Percentiles rank a stretch among this genome's conserved stretches.
These are phyloP conservation scores for Eurotiales sp. DNA, from an alignment of 2,329 filamentous ascomycete genomes.

Conservation along the genomic window DNA sequence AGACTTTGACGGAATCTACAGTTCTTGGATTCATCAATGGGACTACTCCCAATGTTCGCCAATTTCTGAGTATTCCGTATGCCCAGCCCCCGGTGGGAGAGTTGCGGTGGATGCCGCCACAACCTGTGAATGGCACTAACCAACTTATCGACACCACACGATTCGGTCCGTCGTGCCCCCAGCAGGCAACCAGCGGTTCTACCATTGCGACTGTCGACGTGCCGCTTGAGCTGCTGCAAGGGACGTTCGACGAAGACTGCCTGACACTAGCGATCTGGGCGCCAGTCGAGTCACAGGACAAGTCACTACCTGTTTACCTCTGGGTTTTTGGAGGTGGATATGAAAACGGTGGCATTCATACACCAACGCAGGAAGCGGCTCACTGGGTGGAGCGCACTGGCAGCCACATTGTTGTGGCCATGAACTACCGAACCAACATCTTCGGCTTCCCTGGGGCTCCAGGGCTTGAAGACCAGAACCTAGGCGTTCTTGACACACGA, in stretches of 20 bases:
- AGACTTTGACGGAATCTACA: too few relatives aligned
- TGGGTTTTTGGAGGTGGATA: slow-evolving; percentile 59
- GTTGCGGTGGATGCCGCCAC: slow-evolving; percentile 42
- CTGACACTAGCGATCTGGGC: not conserved
- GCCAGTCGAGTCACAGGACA: slow-evolving; percentile 17
- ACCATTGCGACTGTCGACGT: too few relatives aligned
- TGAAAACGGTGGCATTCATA: slow-evolving; percentile 47
- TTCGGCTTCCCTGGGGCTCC: slow-evolving; percentile 20
- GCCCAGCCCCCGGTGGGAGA: slow-evolving; percentile 45
- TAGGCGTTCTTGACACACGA: slow-evolving; percentile 18
- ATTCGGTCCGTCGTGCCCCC: not conserved
- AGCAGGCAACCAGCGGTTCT: not conserved
- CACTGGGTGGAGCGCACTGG: not conserved
- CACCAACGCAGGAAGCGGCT: not conserved
- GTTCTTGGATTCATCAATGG: too few relatives aligned
- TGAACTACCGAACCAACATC: slow-evolving; percentile 23
- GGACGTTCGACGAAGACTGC: slow-evolving; percentile 11
- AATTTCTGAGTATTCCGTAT: slow-evolving; percentile 40
- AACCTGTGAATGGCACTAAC: not conserved
- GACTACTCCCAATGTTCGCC: not conserved
- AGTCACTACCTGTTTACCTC: not conserved
- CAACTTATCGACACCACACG: not conserved
- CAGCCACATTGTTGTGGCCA: slow-evolving; percentile 11
- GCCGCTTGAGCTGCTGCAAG: not conserved
- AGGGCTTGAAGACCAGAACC: slow-evolving; percentile 9